These are phyloP conservation scores for Microcera coccophila DNA, from an alignment of 2,329 filamentous ascomycete species.

Conservation along the genomic window DNA sequence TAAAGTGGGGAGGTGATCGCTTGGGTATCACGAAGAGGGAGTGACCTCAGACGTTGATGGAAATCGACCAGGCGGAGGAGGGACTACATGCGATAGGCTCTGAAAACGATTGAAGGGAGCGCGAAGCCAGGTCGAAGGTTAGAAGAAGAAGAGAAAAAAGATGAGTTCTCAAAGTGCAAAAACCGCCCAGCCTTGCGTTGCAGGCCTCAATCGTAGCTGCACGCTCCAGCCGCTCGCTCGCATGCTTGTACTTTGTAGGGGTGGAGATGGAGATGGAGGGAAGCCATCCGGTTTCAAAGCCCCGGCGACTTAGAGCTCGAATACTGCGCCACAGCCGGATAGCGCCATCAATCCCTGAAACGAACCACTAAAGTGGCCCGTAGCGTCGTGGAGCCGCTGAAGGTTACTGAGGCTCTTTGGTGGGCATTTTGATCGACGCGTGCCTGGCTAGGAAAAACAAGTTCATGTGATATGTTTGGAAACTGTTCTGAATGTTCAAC, in stretches of 20 bases:
- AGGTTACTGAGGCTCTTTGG: too few species aligned
- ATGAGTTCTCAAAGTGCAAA: not conserved
- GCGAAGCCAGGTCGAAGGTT: not conserved
- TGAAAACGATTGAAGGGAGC: too few species aligned
- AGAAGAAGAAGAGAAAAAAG: not conserved
- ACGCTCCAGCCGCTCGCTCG: not conserved
- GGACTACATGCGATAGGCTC: too few species aligned
- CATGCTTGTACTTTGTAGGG: too few species aligned
- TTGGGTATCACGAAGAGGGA: too few species aligned
- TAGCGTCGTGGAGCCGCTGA: constrained; percentile 3
- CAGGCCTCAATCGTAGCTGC: not conserved
- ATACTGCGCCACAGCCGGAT: constrained; percentile 26
- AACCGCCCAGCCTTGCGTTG: not conserved
- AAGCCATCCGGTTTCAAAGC: not conserved
- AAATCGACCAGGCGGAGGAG: too few species aligned
- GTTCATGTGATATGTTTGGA: not conserved
- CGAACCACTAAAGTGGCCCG: constrained; percentile 8
- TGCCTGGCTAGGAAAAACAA: not conserved
- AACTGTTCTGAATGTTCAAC: too few species aligned
- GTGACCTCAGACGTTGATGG: too few species aligned
- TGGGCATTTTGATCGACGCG: too few species aligned
- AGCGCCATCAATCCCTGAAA: constrained; percentile 5
- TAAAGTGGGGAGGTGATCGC: not conserved
- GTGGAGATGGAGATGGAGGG: too few species aligned
- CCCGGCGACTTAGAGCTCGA: not conserved